Percentiles rank a stretch among this genome's conserved stretches.
phyloP scores from a whole-genome alignment of 2,329 filamentous ascomycete genomes.

The Colletotrichum tropicicola region DNA sequence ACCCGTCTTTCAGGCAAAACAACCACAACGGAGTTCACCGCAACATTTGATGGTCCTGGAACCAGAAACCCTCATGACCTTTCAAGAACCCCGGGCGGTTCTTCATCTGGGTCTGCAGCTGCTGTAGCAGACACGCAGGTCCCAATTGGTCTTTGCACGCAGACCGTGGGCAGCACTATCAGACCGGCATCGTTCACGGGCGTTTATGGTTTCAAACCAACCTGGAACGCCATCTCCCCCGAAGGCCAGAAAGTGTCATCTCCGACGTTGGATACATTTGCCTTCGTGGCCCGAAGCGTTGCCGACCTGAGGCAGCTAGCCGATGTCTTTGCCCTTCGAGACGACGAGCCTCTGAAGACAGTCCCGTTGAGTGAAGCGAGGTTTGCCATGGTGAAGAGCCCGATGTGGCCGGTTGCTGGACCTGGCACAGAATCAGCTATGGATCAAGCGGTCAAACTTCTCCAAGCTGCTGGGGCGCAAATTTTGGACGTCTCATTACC shows the following conservation, averaged over 20 bases:
- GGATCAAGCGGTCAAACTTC: conserved; percentile 46
- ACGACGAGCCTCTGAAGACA: conserved; percentile 45
- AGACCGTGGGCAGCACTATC: conserved; percentile 71
- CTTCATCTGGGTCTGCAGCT: conserved; percentile 71
- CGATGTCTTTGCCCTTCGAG: conserved; percentile 60
- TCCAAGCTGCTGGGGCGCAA: conserved; percentile 56
- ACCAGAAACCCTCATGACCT: conserved; percentile 72
- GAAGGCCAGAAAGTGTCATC: conserved; percentile 69
- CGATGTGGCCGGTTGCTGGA: conserved; percentile 57
- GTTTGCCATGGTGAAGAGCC: conserved; percentile 64
- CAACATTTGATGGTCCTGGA: conserved; percentile 59
- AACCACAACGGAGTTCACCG: conserved; percentile 71
- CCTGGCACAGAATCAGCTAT: conserved; percentile 52
- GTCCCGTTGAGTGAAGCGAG: conserved; percentile 44
- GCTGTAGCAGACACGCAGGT: conserved; percentile 72
- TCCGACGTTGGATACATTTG: conserved; percentile 67
- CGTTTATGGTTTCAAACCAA: conserved; percentile 69
- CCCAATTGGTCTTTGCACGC: conserved; percentile 68
- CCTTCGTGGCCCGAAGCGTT: conserved; percentile 65
- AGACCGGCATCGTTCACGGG: conserved; percentile 61
- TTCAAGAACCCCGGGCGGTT: conserved; percentile 72
- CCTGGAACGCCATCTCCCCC: conserved; percentile 68
- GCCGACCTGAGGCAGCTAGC: conserved; percentile 66
- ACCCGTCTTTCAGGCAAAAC: conserved; percentile 66
- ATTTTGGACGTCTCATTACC: conserved; percentile 66